These are phyloP conservation scores for Lolium perenne DNA, from an alignment of 176 grass and related monocot species.

Conservation along the genomic window DNA sequence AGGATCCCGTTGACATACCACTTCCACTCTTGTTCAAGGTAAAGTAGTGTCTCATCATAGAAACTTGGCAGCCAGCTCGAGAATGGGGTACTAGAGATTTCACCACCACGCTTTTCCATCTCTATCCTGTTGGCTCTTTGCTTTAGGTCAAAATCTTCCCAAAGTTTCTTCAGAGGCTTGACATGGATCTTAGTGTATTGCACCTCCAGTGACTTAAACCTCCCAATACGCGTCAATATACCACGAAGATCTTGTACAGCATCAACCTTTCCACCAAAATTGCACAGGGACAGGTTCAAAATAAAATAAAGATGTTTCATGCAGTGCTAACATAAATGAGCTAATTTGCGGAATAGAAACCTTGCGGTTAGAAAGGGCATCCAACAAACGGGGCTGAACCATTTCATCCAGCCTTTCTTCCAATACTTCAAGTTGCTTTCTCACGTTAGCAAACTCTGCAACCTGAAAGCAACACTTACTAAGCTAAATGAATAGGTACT, in stretches of 20 bases:
- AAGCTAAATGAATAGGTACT: conserved; percentile 23
- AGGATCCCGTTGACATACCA: conserved; percentile 71
- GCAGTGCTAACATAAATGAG: conserved; percentile 11
- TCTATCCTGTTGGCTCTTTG: conserved; percentile 71
- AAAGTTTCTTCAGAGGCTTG: conserved; percentile 95
- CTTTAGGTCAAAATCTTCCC: conserved; percentile 96
- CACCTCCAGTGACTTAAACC: conserved; percentile 89
- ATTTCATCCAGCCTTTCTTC: conserved; percentile 97
- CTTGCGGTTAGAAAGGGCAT: conserved; percentile 96
- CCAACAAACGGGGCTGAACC: conserved; percentile 85
- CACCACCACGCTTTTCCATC: conserved; percentile 73
- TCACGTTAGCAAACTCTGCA: conserved; percentile 98
- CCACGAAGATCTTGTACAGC: conserved; percentile 84
- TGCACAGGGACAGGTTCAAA: conserved; percentile 28
- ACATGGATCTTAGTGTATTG: conserved; percentile 94
- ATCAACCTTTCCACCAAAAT: conserved; percentile 66
- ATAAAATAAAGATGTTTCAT: conserved; percentile 41
- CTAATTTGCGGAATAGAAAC: conserved; percentile 45
- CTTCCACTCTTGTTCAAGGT: conserved; percentile 99
- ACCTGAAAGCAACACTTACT: conserved; percentile 66
- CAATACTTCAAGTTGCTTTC: conserved; percentile 98
- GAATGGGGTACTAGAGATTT: conserved; percentile 67
- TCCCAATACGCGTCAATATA: conserved; percentile 93
- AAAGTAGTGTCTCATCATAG: conserved; percentile 95
- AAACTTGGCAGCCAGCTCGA: conserved; percentile 97